Percentiles rank a stretch among this genome's conserved stretches.
phyloP scores from a whole-genome alignment of 257 asterid genomes.

The Eucommia ulmoides region DNA sequence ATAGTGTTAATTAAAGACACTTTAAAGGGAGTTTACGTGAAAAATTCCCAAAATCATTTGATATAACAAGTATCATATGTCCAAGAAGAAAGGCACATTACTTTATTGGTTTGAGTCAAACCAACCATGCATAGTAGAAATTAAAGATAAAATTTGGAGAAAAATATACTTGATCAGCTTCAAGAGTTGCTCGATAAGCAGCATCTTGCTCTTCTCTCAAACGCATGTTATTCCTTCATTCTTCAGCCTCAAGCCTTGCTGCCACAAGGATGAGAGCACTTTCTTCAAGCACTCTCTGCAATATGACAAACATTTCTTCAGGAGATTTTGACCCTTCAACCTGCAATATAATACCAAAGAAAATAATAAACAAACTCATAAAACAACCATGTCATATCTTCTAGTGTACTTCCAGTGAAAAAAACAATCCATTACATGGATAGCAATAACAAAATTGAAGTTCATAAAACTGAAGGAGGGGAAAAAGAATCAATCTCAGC shows the following conservation, averaged over 20 bases:
- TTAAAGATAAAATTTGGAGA: slow-evolving; percentile 1
- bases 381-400: no score
- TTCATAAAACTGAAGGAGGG: no score
- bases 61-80: no score
- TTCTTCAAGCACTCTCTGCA: slow-evolving; percentile 96
- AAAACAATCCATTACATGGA: no score
- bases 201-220: slow-evolving; percentile 98
- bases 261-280: slow-evolving; percentile 82
- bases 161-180: slow-evolving; percentile 84
- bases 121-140: slow-evolving; percentile 9
- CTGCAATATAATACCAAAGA: slow-evolving; percentile 38
- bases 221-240: slow-evolving; percentile 65
- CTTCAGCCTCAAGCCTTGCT: slow-evolving; percentile 94
- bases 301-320: slow-evolving; percentile 49
- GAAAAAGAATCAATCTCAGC: no score
- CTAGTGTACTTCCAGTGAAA: no score
- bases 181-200: slow-evolving; percentile 87
- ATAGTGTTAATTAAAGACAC: no score
- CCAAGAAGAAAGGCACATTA: neutral
- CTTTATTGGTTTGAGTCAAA: neutral
- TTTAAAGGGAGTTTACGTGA: no score
- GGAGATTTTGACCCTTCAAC: slow-evolving; percentile 89
- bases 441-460: no score
- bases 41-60: no score
- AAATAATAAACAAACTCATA: no score